Evolutionary conservation across 2,329 filamentous ascomycete genomes (phyloP).

Genomic region (Penicillium sp.): DNA sequence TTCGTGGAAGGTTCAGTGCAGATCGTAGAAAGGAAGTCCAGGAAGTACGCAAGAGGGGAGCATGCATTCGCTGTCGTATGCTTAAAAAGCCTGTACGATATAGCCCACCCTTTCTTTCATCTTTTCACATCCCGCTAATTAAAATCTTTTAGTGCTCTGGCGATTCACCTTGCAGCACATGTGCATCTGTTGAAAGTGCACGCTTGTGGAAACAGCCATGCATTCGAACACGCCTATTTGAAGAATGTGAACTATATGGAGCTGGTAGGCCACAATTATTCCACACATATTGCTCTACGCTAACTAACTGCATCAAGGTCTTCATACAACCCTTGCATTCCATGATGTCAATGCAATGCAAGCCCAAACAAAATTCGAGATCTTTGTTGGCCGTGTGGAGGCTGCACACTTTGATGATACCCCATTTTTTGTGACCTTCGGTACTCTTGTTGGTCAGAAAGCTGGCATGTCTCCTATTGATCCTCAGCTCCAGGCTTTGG

Average conservation of each 20-base stretch:
- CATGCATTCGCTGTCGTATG: slow-evolving; percentile 62
- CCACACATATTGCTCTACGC: slow-evolving; percentile 8
- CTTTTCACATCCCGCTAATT: background rate
- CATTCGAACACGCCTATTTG: slow-evolving; percentile 54
- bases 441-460: slow-evolving; percentile 37
- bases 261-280: slow-evolving; percentile 33
- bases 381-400: slow-evolving; percentile 51
- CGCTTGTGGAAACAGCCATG: slow-evolving; percentile 60
- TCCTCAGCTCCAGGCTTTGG: slow-evolving; percentile 38
- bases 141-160: slow-evolving; percentile 48
- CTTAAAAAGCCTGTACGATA: slow-evolving; percentile 54
- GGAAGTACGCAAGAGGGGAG: slow-evolving; percentile 56
- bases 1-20: slow-evolving; percentile 55
- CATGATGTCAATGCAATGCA: slow-evolving; percentile 49
- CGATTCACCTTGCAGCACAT: slow-evolving; percentile 57
- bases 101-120: background rate
- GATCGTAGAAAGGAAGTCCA: slow-evolving; percentile 56
- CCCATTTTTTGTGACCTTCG: slow-evolving; percentile 46
- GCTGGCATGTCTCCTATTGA: slow-evolving; percentile 34
- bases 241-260: slow-evolving; percentile 57
- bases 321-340: slow-evolving; percentile 52
- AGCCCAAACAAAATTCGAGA: slow-evolving; percentile 46
- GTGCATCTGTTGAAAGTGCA: slow-evolving; percentile 57
- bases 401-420: slow-evolving; percentile 54
- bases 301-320: slow-evolving; percentile 25